Evolutionary conservation across 1,139 yeast species (phyloP).

Genomic region (Taiozyma onychis): DNA sequence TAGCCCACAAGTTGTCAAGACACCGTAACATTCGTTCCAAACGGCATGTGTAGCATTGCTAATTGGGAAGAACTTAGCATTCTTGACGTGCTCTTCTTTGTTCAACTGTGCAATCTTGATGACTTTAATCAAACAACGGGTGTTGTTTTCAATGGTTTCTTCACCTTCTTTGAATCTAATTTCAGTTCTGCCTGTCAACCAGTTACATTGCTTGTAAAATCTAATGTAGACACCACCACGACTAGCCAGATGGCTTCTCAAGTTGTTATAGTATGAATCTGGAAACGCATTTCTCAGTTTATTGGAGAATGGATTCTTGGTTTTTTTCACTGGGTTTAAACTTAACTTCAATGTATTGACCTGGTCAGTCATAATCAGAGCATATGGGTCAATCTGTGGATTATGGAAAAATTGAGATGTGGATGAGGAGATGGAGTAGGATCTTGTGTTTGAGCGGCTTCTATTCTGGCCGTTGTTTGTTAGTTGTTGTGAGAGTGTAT

Average conservation of each 20-base stretch:
- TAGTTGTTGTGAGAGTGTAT: neutral
- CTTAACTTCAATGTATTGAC: constrained; percentile 20
- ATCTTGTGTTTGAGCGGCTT: constrained; percentile 6
- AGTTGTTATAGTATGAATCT: constrained; percentile 3
- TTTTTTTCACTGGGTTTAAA: constrained; percentile 9
- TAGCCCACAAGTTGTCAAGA: constrained; percentile 40
- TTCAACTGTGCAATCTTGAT: constrained; percentile 21
- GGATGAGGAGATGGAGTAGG: constrained; percentile 19
- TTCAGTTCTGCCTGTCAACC: constrained; percentile 21
- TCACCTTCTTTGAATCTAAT: constrained; percentile 3
- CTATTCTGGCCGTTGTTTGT: neutral
- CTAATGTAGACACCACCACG: constrained; percentile 15
- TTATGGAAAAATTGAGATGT: constrained; percentile 20
- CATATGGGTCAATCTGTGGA: constrained; percentile 29
- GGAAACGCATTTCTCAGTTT: constrained; percentile 6
- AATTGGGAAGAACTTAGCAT: constrained; percentile 23
- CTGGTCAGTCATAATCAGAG: constrained; percentile 23
- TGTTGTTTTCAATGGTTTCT: constrained; percentile 2
- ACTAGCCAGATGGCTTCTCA: constrained; percentile 4
- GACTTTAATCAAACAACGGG: constrained; percentile 16
- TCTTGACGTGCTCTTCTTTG: constrained; percentile 19
- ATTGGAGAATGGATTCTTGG: constrained; percentile 23
- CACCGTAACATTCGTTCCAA: constrained; percentile 38
- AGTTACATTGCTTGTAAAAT: constrained; percentile 16
- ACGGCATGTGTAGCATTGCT: constrained; percentile 24